Evolutionary conservation across 1,284 basidiomycete genomes (phyloP), one percentile per base, ranked within the genome.

Genomic region (Rhodotorula sp.): DNA sequence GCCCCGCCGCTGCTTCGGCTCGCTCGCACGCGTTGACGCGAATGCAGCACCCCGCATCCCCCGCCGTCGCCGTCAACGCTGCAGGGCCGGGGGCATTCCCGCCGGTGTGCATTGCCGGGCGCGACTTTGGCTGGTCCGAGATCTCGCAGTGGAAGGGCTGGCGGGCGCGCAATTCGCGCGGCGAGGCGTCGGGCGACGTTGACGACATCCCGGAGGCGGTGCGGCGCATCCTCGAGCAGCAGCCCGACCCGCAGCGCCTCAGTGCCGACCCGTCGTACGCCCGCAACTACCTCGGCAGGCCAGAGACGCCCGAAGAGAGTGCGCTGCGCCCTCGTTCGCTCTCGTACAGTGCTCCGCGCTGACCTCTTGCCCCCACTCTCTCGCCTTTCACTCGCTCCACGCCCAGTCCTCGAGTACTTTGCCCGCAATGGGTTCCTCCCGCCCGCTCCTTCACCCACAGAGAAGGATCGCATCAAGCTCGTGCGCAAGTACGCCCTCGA

Each of bases 391-490:
- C 34, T 34, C 8, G 10, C 7, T 13, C 12, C 27, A 1, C 59
- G 19, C 27, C 13, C 60, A 61, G 60, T 42, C 3, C 60, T 61
- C 49, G 60, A 61, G 60, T 61, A 21, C 34, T 61, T 50, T 41
- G 27, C 48, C 34, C 48, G 23, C 19, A 42, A 61, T 23, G 49
- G 49, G 21, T 61, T n/a, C 49, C 49, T 61, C 34, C 49, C 60
- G 14, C n/a, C 57, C 13, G 10, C 59, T 3, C 46, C 34, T 12
- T 61, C 60, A 27, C 46, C n/a, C 12, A 12, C 52, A 49, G 60
- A 61, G 34, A 8, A 49, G 21, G 27, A 52, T 23, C 49, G 48
- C 4, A 41, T 58, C 44, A 44, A 46, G 45, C 57, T 58, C n/a
- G 44, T 58, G 13, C 44, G 44, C 12, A 45, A 45, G 14, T 46